Evolutionary conservation across 73 alveolate genomes (phyloP).

Genomic region (Tetrahymena elliotti): DNA sequence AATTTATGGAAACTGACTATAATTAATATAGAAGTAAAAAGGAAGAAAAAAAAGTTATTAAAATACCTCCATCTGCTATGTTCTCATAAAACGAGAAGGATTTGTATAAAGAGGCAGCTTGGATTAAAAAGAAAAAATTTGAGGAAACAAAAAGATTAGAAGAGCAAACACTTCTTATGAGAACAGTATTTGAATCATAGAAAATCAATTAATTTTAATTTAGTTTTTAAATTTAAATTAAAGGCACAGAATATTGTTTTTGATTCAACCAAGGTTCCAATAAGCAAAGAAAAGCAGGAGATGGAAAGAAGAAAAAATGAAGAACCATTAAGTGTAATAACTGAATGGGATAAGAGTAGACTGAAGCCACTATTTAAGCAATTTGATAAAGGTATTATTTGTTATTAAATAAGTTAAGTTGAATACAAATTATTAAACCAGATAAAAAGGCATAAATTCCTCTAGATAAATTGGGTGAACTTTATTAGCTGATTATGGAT

Average conservation of each 20-base stretch:
- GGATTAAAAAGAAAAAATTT: slow-evolving; percentile 43
- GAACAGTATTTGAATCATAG: neutral
- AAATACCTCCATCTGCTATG: slow-evolving; percentile 52
- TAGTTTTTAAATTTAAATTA: slow-evolving; percentile 47
- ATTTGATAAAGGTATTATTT: slow-evolving; percentile 58
- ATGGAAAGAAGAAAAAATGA: slow-evolving; percentile 69
- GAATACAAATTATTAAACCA: neutral
- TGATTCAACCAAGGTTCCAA: slow-evolving; percentile 63
- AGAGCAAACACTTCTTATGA: slow-evolving; percentile 8
- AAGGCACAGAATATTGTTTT: slow-evolving; percentile 54
- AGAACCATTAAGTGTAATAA: slow-evolving; percentile 40
- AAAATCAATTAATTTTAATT: neutral
- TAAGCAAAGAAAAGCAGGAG: slow-evolving; percentile 64
- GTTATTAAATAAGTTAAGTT: slow-evolving; percentile 6
- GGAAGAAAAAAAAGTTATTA: slow-evolving; percentile 40
- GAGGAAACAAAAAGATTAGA: slow-evolving; percentile 47
- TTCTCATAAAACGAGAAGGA: slow-evolving; percentile 79
- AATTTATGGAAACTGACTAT: slow-evolving; percentile 39
- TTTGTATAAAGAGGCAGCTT: slow-evolving; percentile 73
- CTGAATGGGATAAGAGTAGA: slow-evolving; percentile 92
- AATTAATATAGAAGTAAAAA: slow-evolving; percentile 48
- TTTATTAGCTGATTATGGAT: slow-evolving; percentile 39
- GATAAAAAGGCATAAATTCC: slow-evolving; percentile 77
- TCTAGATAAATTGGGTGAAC: slow-evolving; percentile 63
- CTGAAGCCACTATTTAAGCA: slow-evolving; percentile 71